Percentiles rank a stretch among this genome's conserved stretches.
Evolutionary conservation across 768 basidiomycete genomes (phyloP).

Genomic region (Wakefieldia striispora): DNA sequence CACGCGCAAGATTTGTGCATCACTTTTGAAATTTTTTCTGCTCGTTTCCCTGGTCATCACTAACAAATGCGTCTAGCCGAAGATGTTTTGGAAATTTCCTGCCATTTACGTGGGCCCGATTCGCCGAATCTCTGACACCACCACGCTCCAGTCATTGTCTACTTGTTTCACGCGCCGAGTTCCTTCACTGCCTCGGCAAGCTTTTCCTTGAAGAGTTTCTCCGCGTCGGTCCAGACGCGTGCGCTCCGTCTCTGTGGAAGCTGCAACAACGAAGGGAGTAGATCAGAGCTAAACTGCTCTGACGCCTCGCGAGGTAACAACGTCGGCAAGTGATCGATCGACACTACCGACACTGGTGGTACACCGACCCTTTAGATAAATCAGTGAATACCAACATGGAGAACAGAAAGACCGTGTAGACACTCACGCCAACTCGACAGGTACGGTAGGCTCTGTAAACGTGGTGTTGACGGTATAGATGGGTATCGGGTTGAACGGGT

Average conservation of each 20-base stretch:
- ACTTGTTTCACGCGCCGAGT: not conserved
- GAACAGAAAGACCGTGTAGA: conserved; percentile 1
- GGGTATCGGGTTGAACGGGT: conserved; percentile 97
- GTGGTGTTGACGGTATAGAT: conserved; percentile 94
- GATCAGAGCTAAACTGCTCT: conserved; percentile 89
- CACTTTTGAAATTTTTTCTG: too few relatives aligned
- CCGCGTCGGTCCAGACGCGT: conserved; percentile 86
- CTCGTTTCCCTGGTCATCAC: not conserved
- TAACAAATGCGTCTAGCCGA: not conserved
- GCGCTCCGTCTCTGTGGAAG: conserved; percentile 65
- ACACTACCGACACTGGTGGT: conserved; percentile 78
- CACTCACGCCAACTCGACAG: conserved; percentile 80
- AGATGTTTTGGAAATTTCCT: not conserved
- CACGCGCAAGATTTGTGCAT: too few relatives aligned
- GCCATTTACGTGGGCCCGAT: too few relatives aligned
- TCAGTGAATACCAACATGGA: conserved; percentile 8
- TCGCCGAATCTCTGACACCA: too few relatives aligned
- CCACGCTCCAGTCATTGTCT: not conserved
- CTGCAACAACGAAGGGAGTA: conserved; percentile 79
- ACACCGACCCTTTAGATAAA: conserved; percentile 46
- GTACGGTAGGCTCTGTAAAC: conserved; percentile 87
- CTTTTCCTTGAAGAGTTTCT: conserved; percentile 75
- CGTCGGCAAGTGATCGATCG: conserved; percentile 97
- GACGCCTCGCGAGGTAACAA: conserved; percentile 94
- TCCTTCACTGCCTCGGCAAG: conserved; percentile 46